These are phyloP conservation scores for Nakaseomyces nivariensis DNA, from an alignment of 1,139 yeast genomes.

Conservation along the genomic window DNA sequence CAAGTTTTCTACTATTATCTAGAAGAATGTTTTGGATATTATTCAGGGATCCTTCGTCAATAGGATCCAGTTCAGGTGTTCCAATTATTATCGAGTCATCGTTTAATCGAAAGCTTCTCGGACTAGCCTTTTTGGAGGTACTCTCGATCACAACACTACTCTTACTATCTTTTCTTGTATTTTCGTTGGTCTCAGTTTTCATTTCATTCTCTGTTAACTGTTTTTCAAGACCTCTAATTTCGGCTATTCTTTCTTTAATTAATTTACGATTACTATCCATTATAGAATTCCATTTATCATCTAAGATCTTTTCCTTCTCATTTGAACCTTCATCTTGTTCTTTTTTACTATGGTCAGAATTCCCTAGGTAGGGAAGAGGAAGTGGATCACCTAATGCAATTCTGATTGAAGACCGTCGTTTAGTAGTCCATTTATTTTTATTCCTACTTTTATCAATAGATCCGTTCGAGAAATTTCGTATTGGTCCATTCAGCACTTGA, in stretches of 20 bases:
- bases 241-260: background rate
- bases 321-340: constrained; percentile 10
- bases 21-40: background rate
- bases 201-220: background rate
- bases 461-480: background rate
- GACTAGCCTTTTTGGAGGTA: constrained; percentile 2
- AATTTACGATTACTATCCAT: background rate
- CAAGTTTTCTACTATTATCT: background rate
- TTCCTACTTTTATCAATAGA: background rate
- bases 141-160: background rate
- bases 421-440: background rate
- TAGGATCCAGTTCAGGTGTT: background rate
- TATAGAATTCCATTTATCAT: background rate
- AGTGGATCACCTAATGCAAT: constrained; percentile 29
- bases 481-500: background rate
- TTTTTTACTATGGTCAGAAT: constrained; percentile 6
- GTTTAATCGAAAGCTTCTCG: constrained; percentile 5
- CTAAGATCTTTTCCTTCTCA: constrained; percentile 7
- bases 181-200: background rate
- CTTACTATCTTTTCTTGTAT: background rate
- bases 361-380: constrained; percentile 29
- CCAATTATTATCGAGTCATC: constrained; percentile 1
- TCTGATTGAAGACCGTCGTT: constrained; percentile 14
- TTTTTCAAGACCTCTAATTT: background rate
- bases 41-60: background rate